Evolutionary conservation across 177 flowering plant genomes (phyloP), one percentile per base, ranked within the genome.

Genomic region (Vitis hybrid): DNA sequence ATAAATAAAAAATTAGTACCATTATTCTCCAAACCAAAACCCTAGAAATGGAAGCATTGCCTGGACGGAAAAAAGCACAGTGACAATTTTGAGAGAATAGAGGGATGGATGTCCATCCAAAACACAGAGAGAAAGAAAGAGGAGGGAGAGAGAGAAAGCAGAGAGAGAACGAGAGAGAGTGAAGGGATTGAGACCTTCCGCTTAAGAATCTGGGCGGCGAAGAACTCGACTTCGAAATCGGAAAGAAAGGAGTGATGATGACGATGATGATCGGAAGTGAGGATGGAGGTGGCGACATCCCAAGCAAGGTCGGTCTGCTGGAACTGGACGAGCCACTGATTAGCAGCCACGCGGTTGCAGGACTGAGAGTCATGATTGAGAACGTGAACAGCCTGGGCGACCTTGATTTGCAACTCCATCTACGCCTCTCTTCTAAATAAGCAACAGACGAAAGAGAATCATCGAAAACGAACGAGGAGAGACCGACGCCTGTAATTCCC

Each of bases 281-380:
- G 97, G 15, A 92, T 80, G 51, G 92, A 84, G 6, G 90, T 87
- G 74, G 97, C 88, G 34, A 89, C 88, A 65, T 90, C 89, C 97
- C 97, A 91, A 45, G 93, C 97, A 14, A 91, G 86, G 58, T 87
- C 85, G 69, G 89, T 85, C 61, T 92, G 92, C 78, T 92, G 98
- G 64, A 92, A 91, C 73, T 89, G 97, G 32, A 92, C 93, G 15
- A 92, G 88, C 98, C 98, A 94, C 74, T 94, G 98, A 78, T 92
- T 94, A 0, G 98, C 97, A 18, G 97, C 95, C 2, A 94, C 89
- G 48, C 98, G 92, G 81, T 88, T 92, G 76, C 91, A 88, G 2
- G 97, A 91, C 21, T 91, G 82, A 0, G 80, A 57, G 77, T 89
- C 98, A 84, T 94, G 97, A 76, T 94, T 94, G 57, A 94, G 83